A percentile compares a stretch with the other conserved stretches of the same genome.
Conservation (phyloP, 164 flowering plant species). For the Taxillus chinensis region DNA sequence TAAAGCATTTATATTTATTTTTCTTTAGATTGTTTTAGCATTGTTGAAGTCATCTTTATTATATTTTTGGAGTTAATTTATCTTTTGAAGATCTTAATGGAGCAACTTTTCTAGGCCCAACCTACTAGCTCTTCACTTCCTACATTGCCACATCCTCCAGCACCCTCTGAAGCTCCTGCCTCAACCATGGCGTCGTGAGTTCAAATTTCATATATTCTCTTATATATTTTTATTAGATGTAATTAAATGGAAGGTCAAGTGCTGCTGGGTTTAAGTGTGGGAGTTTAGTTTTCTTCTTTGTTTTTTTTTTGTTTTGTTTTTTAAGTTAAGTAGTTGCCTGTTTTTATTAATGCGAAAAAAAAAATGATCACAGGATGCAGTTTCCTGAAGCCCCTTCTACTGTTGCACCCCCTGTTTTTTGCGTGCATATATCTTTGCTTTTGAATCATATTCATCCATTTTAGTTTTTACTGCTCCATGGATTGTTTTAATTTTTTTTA, state of each 20-base stretch:
- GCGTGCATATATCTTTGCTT: background rate
- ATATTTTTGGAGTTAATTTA: too few species aligned
- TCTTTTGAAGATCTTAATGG: background rate
- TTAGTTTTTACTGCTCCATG: background rate
- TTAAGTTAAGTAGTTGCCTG: too few species aligned
- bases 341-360: background rate
- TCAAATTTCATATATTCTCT: background rate
- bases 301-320: background rate
- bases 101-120: constrained; percentile 14
- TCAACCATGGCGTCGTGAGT: constrained; percentile 17
- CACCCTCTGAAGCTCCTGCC: constrained; percentile 14
- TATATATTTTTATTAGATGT: background rate
- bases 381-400: background rate
- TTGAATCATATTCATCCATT: background rate
- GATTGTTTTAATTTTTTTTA: too few species aligned
- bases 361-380: background rate
- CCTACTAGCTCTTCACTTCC: constrained; percentile 13
- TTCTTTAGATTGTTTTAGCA: background rate
- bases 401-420: background rate
- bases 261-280: background rate
- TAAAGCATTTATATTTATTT: too few species aligned
- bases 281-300: background rate
- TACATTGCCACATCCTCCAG: constrained; percentile 6
- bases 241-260: background rate
- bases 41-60: background rate